phyloP scores from a whole-genome alignment of 768 basidiomycete species.

The Termitomyces sp. region DNA sequence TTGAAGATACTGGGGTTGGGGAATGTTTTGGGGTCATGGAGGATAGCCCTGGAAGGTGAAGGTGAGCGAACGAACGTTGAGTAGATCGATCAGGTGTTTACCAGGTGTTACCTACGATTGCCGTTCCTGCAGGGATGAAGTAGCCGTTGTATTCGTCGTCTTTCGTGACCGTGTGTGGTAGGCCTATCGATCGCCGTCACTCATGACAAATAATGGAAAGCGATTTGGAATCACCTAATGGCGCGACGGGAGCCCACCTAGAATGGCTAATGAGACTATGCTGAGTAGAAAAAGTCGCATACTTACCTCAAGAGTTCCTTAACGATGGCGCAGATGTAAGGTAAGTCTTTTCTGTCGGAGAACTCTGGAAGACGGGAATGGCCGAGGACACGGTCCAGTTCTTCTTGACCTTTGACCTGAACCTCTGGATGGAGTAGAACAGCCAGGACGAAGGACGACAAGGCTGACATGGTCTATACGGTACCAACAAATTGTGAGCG shows the following conservation, averaged over 20 bases:
- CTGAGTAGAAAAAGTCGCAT: background rate
- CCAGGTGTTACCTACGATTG: constrained; percentile 41
- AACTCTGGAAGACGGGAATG: constrained; percentile 26
- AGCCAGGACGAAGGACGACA: constrained; percentile 32
- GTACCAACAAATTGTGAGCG: background rate
- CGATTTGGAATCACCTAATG: constrained; percentile 18
- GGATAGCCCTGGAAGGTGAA: constrained; percentile 37
- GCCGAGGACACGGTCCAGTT: constrained; percentile 27
- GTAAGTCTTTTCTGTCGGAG: constrained; percentile 26
- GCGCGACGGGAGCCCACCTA: constrained; percentile 30
- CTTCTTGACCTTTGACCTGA: constrained; percentile 24
- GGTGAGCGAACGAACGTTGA: background rate
- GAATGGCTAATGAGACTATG: background rate
- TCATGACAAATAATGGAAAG: background rate
- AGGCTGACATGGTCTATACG: constrained; percentile 27
- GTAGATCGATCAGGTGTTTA: constrained; percentile 10
- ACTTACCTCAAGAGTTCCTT: constrained; percentile 33
- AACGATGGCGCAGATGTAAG: constrained; percentile 39
- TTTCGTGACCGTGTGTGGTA: constrained; percentile 34
- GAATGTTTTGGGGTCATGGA: constrained; percentile 43
- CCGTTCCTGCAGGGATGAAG: constrained; percentile 41
- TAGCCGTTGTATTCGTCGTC: constrained; percentile 42
- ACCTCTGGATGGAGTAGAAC: constrained; percentile 32
- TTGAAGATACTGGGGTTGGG: constrained; percentile 45
- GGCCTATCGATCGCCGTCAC: constrained; percentile 16